phyloP scores from a whole-genome alignment of 257 asterid genomes.

The Primulina huaijiensis region DNA sequence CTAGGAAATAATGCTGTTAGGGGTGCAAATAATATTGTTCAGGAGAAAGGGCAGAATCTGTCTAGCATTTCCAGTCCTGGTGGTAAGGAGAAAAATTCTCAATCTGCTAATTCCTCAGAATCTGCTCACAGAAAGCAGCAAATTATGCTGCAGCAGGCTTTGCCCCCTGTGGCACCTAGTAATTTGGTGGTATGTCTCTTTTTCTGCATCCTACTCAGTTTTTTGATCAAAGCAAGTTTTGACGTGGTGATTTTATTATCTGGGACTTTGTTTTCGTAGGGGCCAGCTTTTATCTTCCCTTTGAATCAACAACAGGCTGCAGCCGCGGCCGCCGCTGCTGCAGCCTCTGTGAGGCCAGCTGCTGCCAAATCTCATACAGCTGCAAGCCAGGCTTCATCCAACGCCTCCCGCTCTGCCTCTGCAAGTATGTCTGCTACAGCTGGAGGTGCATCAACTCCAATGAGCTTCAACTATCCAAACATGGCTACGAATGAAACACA shows the following conservation, averaged over 20 bases:
- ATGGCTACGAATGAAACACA: constrained; percentile 72
- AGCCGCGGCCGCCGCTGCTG: constrained; percentile 34
- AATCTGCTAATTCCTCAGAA: constrained; percentile 42
- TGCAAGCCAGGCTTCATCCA: constrained; percentile 32
- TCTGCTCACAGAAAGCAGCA: constrained; percentile 75
- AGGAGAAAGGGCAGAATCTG: constrained; percentile 53
- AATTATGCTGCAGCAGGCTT: constrained; percentile 69
- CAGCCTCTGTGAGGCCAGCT: constrained; percentile 12
- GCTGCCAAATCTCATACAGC: constrained; percentile 25
- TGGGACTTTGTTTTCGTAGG: constrained; percentile 31
- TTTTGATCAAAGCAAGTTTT: background rate
- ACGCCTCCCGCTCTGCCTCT: constrained; percentile 34
- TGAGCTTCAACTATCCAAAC: constrained; percentile 84
- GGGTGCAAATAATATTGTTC: constrained; percentile 33
- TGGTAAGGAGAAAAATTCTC: constrained; percentile 63
- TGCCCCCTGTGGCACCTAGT: constrained; percentile 75
- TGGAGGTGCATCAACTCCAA: constrained; percentile 43
- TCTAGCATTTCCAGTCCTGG: constrained; percentile 39
- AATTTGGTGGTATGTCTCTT: constrained; percentile 55
- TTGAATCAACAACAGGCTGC: constrained; percentile 80
- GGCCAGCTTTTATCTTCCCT: constrained; percentile 86
- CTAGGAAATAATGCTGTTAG: constrained; percentile 44
- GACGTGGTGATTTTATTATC: background rate
- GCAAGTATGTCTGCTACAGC: constrained; percentile 31
- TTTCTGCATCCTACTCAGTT: background rate